Percentiles rank a stretch among this genome's conserved stretches.
phyloP scores from a whole-genome alignment of 495 filamentous ascomycete species.

The Staphylotrichum longicolle region DNA sequence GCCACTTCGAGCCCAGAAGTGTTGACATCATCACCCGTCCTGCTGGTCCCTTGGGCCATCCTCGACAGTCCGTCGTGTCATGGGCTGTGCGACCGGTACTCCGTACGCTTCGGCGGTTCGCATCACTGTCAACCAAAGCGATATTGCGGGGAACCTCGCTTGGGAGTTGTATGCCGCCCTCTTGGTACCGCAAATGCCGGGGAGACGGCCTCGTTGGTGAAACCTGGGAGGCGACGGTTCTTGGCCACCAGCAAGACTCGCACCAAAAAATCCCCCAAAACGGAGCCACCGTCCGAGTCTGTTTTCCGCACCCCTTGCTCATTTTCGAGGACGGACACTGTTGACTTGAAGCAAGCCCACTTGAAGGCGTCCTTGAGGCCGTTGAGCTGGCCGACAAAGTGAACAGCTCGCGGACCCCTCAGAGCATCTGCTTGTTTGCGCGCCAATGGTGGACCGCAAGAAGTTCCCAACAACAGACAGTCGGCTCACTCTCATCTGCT shows the following conservation, averaged over 20 bases:
- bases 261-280: too few species aligned
- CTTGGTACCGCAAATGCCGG: constrained; percentile 27
- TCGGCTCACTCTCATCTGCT: not conserved
- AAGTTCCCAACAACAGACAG: not conserved
- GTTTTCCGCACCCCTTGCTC: too few species aligned
- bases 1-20: too few species aligned
- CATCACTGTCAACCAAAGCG: not conserved
- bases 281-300: too few species aligned
- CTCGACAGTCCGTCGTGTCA: too few species aligned
- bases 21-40: too few species aligned
- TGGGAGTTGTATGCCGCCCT: constrained; percentile 18
- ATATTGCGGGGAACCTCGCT: constrained; percentile 23
- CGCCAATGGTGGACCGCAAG: not conserved
- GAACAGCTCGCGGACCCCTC: not conserved
- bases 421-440: not conserved
- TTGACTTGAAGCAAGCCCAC: too few species aligned
- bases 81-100: too few species aligned
- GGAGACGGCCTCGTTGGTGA: constrained; percentile 16
- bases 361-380: too few species aligned
- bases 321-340: too few species aligned
- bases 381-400: too few species aligned
- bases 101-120: not conserved
- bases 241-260: constrained; percentile 5
- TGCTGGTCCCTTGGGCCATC: too few species aligned
- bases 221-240: constrained; percentile 6